Evolutionary conservation across 208 protist genomes (phyloP), one percentile per base, ranked within the genome.

Genomic region (Trypanosoma avium): DNA sequence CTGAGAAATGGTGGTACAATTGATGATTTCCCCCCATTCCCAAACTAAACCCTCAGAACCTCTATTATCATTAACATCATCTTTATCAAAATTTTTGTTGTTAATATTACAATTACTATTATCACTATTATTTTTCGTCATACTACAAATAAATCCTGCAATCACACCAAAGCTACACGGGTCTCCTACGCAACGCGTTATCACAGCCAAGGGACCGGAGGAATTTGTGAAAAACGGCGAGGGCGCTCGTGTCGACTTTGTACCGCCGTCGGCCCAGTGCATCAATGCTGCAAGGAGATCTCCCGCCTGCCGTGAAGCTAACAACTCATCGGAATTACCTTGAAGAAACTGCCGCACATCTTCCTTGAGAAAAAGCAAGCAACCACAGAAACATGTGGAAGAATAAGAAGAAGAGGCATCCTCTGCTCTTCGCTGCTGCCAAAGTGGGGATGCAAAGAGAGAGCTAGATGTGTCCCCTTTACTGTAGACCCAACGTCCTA

Each of bases 151-250:
- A 56, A 73, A 73, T n/a, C 67, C 67, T 0, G 67, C 67, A 61
- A 73, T 58, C 8, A 73, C 67, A 46, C 67, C 67, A 67, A 73
- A 73, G 33, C 67, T 73, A 35, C 67, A 73, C 10, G 67, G 67
- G 36, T 73, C 67, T 21, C 49, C 24, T 8, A 61, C 29, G 27
- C 67, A 73, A 2, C 42, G 67, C 52, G 66, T 59, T 15, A 73
- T 22, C 19, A 65, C 59, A 0, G 50, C 6, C 59, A n/a, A 56
- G 21, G 67, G 67, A 7, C 59, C 59, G 6, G 32, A 35, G 22
- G 59, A 62, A 9, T 22, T 27, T 27, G 17, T 47, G 38, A 32
- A 33, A 40, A 62, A 62, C 12, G 40, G n/a, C 15, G 33, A 49
- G 19, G 30, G 22, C 0, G 1, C n/a, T 17, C 13, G 26, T 15